Percentiles rank a stretch among this genome's conserved stretches.
Evolutionary conservation across 108 stramenopile genomes (phyloP).

Genomic region (Hondaea fermentalgiana): DNA sequence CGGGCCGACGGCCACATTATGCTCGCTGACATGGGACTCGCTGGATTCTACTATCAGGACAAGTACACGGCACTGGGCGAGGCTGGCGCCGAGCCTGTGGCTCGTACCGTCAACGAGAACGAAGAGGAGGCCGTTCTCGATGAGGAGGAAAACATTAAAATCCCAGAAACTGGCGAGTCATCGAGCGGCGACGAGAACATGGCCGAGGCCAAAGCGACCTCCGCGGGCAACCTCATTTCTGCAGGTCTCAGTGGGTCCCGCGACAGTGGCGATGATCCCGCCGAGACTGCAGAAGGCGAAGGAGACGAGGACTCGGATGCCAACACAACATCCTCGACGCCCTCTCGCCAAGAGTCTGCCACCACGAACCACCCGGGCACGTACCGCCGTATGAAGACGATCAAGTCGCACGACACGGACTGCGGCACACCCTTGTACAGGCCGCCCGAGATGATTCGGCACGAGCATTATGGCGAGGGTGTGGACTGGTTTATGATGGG

Average conservation of each 20-base stretch:
- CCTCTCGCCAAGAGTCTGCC: background rate
- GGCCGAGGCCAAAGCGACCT: background rate
- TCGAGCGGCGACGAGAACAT: background rate
- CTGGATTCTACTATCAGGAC: slow-evolving; percentile 10
- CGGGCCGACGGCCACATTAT: slow-evolving; percentile 50
- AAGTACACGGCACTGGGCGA: background rate
- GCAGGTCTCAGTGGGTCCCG: background rate
- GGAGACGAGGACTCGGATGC: background rate
- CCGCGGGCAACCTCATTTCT: background rate
- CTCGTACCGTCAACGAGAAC: background rate
- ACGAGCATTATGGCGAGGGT: slow-evolving; percentile 87
- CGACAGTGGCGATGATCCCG: background rate
- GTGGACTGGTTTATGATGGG: slow-evolving; percentile 95
- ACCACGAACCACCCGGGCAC: background rate
- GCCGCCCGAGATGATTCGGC: slow-evolving; percentile 77
- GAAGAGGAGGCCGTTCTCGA: background rate
- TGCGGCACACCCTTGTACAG: slow-evolving; percentile 59
- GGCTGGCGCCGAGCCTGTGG: background rate
- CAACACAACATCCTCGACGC: background rate
- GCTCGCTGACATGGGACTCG: slow-evolving; percentile 47
- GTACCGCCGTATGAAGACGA: background rate
- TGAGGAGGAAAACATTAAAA: too few relatives aligned
- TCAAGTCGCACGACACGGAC: slow-evolving; percentile 6
- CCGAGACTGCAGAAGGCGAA: background rate
- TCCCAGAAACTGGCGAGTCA: background rate